Percentiles rank a stretch among this genome's conserved stretches.
Conservation (phyloP, 1,139 yeast genomes). For the Yamadazyma dushanensis region DNA sequence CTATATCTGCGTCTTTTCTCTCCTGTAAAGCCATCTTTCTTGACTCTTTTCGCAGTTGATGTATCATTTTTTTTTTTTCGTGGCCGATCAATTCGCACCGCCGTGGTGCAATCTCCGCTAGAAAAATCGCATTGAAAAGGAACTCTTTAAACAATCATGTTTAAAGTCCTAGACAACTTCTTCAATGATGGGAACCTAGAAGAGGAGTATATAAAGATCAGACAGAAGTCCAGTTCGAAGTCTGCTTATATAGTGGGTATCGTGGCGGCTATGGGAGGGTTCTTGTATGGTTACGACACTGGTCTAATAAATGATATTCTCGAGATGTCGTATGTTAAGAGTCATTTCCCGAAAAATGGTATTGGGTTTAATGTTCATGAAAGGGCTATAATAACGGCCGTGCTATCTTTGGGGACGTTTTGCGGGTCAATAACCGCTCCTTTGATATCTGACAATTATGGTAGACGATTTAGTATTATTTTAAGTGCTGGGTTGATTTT, state of each 20-base stretch:
- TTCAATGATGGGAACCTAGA: conserved; percentile 39
- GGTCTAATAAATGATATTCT: conserved; percentile 73
- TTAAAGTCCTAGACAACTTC: conserved; percentile 24
- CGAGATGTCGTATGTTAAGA: conserved; percentile 65
- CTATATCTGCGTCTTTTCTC: too few relatives aligned
- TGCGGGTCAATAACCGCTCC: conserved; percentile 77
- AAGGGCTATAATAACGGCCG: conserved; percentile 67
- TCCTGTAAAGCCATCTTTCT: too few relatives aligned
- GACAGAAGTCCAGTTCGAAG: conserved; percentile 52
- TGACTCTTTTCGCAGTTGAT: too few relatives aligned
- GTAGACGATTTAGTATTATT: conserved; percentile 45
- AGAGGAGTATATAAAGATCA: conserved; percentile 39
- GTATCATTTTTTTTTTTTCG: too few relatives aligned
- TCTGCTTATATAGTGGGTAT: conserved; percentile 69
- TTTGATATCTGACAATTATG: conserved; percentile 51
- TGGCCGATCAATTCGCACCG: too few relatives aligned
- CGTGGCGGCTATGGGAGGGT: conserved; percentile 81
- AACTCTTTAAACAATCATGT: background rate
- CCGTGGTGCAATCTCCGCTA: too few relatives aligned
- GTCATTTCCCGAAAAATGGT: conserved; percentile 48
- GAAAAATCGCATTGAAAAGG: background rate
- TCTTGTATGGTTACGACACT: conserved; percentile 81
- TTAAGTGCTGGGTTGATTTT: conserved; percentile 39
- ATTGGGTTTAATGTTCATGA: conserved; percentile 55
- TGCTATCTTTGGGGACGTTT: conserved; percentile 73